Percentiles rank a stretch among this genome's conserved stretches.
phyloP scores from a whole-genome alignment of 495 filamentous ascomycete genomes.

The Neurospora sp. region DNA sequence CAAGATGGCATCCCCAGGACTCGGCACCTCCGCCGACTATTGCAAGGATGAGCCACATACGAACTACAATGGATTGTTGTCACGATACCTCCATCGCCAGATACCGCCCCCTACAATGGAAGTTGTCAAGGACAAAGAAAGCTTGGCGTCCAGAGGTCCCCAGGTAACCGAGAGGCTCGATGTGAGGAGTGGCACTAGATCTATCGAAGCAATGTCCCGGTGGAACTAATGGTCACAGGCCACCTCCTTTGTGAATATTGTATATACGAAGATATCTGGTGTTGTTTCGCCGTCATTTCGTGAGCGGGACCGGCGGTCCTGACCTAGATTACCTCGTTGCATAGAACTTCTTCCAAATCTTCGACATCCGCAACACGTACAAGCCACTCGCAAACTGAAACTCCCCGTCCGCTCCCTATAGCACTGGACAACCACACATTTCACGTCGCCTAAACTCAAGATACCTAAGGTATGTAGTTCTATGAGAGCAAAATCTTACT shows the following conservation, averaged over 20 bases:
- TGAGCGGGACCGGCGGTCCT: too few relatives aligned
- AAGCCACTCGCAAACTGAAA: not conserved
- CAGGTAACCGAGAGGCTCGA: not conserved
- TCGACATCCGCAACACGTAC: not conserved
- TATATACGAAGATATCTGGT: too few relatives aligned
- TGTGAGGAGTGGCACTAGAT: not conserved
- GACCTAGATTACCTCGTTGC: too few relatives aligned
- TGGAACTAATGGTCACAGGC: not conserved
- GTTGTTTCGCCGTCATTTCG: too few relatives aligned
- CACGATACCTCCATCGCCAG: not conserved
- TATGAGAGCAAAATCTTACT: too few relatives aligned
- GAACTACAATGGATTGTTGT: not conserved
- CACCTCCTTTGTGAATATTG: too few relatives aligned
- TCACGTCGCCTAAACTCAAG: not conserved
- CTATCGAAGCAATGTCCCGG: not conserved
- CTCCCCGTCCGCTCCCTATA: not conserved
- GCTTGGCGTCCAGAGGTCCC: not conserved
- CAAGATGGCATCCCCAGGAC: not conserved
- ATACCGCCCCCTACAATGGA: not conserved
- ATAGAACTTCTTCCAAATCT: not conserved
- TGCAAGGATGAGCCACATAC: not conserved
- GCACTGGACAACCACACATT: not conserved
- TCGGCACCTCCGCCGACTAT: not conserved
- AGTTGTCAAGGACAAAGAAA: not conserved
- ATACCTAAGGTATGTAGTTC: too few relatives aligned